Percentiles rank a stretch among this genome's conserved stretches.
These are phyloP conservation scores for Berkeleyomyces basicola DNA, from an alignment of 2,329 filamentous ascomycete genomes.

Conservation along the genomic window DNA sequence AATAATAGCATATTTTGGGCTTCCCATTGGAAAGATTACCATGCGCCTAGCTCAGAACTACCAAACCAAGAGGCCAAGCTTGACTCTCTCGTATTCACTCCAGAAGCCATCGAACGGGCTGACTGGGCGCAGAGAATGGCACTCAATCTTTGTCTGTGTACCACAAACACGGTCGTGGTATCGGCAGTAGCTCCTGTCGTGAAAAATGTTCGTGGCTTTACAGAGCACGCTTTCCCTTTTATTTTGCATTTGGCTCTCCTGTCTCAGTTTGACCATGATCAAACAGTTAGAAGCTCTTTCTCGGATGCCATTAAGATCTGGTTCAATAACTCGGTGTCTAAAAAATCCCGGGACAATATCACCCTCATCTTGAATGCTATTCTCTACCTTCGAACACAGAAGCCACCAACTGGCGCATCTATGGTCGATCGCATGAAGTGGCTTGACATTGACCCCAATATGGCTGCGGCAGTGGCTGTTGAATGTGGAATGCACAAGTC, in stretches of 20 bases:
- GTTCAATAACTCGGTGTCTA: slow-evolving; percentile 14
- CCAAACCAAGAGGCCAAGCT: slow-evolving; percentile 1
- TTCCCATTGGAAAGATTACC: slow-evolving; percentile 41
- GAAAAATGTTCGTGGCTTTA: slow-evolving; percentile 47
- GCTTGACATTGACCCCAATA: slow-evolving; percentile 66
- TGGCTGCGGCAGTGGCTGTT: slow-evolving; percentile 54
- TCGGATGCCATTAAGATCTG: slow-evolving; percentile 50
- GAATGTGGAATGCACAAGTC: slow-evolving; percentile 75
- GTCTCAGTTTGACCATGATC: slow-evolving; percentile 46
- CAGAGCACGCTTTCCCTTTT: slow-evolving; percentile 61
- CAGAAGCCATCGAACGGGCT: slow-evolving; percentile 26
- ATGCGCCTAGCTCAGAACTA: slow-evolving; percentile 36
- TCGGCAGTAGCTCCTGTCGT: slow-evolving; percentile 52
- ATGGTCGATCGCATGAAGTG: slow-evolving; percentile 65
- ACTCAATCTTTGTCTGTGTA: slow-evolving; percentile 11
- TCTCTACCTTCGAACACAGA: slow-evolving; percentile 75
- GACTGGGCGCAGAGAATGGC: slow-evolving; percentile 48
- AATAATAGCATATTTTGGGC: slow-evolving; percentile 34
- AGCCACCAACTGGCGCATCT: slow-evolving; percentile 56
- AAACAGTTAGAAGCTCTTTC: slow-evolving; percentile 41
- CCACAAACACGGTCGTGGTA: slow-evolving; percentile 37
- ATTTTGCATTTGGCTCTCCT: slow-evolving; percentile 68
- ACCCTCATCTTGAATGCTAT: slow-evolving; percentile 62
- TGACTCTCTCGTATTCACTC: slow-evolving; percentile 20
- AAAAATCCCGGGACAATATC: slow-evolving; percentile 56